Evolutionary conservation across 2,329 filamentous ascomycete species (phyloP), one percentile per base, ranked within the genome.

Genomic region (Sodiomyces alkalinus): DNA sequence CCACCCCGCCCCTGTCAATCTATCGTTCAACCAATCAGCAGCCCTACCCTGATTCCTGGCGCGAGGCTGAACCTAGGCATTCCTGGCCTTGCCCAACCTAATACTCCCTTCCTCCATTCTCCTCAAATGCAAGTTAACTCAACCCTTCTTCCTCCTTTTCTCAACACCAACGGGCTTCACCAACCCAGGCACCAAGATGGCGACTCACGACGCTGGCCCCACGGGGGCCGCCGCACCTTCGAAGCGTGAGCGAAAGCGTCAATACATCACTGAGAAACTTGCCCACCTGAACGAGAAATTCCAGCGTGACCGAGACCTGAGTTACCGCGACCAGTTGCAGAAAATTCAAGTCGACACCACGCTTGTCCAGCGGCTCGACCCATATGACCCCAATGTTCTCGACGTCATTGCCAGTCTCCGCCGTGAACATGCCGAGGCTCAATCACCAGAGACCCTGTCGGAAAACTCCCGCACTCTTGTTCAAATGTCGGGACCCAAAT

Each of bases 311-410:
- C 71, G 81, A 39, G 83, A 93, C 51, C 62, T 69, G 37, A 75
- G 83, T 43, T 96, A 92, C 52, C 74, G 86, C 36, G 80, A 90
- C 39, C 83, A 94, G 53, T 68, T 94, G 3, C 78, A 90, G 44
- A 82, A 82, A 40, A 73, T 94, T n/a, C 86, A 94, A 55, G 75
- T 82, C 39, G 86, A 93, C 51, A 85, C 86, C 55, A 81, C 71
- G 33, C 66, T 92, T 25, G 82, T 93, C 39, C 75, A 83, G 50
- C 75, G 80, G 41, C 80, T 90, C 29, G 79, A 93, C 44, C 79
- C 81, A 1, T 92, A 92, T 49, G 62, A 66, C 29, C 63, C 74
- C 35, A 68, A 72, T 34, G 73, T 81, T 27, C 63, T 93, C 26
- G 76, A 83, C 36, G 70, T 80, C 32, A 73, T 85, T 36, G 62